Evolutionary conservation across 495 filamentous ascomycete genomes (phyloP).

Genomic region (Cercophora scortea): DNA sequence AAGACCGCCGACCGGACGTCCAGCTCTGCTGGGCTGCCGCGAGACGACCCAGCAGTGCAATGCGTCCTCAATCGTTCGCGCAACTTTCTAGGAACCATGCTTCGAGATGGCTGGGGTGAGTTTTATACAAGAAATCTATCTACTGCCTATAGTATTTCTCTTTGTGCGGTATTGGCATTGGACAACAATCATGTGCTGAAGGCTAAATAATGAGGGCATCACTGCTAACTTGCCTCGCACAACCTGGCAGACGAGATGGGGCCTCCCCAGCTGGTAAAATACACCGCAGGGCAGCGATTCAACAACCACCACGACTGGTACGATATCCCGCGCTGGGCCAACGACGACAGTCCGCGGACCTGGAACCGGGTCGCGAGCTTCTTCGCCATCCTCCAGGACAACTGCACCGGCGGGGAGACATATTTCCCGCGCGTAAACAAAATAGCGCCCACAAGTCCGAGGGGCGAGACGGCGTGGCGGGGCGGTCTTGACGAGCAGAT

Average conservation of each 20-base stretch:
- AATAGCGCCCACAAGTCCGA: slow-evolving; percentile 12
- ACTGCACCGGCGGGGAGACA: slow-evolving; percentile 39
- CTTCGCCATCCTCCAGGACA: slow-evolving; percentile 37
- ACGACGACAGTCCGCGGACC: slow-evolving; percentile 20
- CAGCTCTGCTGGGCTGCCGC: slow-evolving; percentile 34
- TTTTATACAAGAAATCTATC: no score
- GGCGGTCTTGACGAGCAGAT: slow-evolving; percentile 3
- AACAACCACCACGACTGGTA: slow-evolving; percentile 44
- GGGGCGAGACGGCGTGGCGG: slow-evolving; percentile 13
- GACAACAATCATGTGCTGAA: no score
- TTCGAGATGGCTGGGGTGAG: slow-evolving; percentile 24
- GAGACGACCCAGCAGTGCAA: slow-evolving; percentile 29
- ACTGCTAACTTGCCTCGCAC: no score
- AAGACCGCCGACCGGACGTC: slow-evolving; percentile 34
- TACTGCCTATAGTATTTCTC: no score
- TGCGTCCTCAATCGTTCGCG: slow-evolving; percentile 35
- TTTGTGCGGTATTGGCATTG: no score
- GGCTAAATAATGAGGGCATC: no score
- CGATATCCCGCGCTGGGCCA: slow-evolving; percentile 14
- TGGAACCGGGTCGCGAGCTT: slow-evolving; percentile 41
- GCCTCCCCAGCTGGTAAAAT: slow-evolving; percentile 42
- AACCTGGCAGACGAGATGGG: slow-evolving; percentile 33
- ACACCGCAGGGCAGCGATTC: slow-evolving; percentile 35
- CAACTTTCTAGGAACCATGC: slow-evolving; percentile 36
- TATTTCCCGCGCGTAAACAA: slow-evolving; percentile 35